These are phyloP conservation scores for Protomyces lactucae-debilis DNA, from an alignment of 1,139 yeast genomes.

Conservation along the genomic window DNA sequence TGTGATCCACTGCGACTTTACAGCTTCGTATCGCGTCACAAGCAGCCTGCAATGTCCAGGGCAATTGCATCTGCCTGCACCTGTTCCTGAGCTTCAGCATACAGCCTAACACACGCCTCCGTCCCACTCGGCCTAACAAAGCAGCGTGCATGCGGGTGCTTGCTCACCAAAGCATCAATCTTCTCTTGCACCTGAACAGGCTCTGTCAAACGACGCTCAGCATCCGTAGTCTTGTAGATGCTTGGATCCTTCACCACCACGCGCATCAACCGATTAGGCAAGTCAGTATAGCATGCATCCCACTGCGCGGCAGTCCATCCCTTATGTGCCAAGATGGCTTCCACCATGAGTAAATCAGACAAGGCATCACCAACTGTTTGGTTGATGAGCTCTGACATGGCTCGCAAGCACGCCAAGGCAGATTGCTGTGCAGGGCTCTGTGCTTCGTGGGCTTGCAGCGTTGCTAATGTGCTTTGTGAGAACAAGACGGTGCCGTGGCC, in stretches of 20 bases:
- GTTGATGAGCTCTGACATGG: slow-evolving; percentile 68
- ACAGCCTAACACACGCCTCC: slow-evolving; percentile 85
- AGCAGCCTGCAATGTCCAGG: slow-evolving; percentile 44
- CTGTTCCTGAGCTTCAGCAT: slow-evolving; percentile 73
- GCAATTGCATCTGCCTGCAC: slow-evolving; percentile 55
- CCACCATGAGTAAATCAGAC: slow-evolving; percentile 74
- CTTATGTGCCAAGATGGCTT: slow-evolving; percentile 59
- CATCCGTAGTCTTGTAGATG: slow-evolving; percentile 71
- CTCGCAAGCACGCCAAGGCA: slow-evolving; percentile 52
- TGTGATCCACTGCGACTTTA: no score
- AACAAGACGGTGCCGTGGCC: slow-evolving; percentile 98
- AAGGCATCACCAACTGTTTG: slow-evolving; percentile 98
- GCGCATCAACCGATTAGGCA: slow-evolving; percentile 79
- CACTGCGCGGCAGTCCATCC: slow-evolving; percentile 61
- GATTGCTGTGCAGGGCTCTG: slow-evolving; percentile 41
- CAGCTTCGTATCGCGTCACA: not conserved
- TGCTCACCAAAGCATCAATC: slow-evolving; percentile 61
- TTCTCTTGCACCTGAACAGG: slow-evolving; percentile 73
- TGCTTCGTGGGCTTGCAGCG: slow-evolving; percentile 38
- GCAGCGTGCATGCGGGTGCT: slow-evolving; percentile 65
- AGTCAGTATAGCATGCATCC: slow-evolving; percentile 72
- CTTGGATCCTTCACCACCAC: slow-evolving; percentile 79
- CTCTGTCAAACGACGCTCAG: slow-evolving; percentile 72
- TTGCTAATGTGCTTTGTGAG: slow-evolving; percentile 52
- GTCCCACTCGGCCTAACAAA: slow-evolving; percentile 98